Conservation (phyloP, 75 land plant genomes). For the Picea sitchensis region DNA sequence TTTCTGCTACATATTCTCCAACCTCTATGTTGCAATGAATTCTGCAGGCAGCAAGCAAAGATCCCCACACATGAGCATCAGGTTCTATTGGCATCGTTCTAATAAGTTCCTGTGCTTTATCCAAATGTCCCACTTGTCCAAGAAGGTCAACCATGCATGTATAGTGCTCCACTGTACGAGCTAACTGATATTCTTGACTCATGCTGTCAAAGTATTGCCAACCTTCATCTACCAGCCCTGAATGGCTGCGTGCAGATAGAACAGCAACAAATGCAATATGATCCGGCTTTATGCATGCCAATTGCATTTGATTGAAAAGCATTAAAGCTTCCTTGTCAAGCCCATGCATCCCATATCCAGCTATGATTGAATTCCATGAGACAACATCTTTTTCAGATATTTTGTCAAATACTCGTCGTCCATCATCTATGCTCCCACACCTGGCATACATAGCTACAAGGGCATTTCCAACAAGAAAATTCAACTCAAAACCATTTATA, state of each 20-base stretch:
- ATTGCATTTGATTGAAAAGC: constrained; percentile 12
- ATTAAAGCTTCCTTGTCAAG: constrained; percentile 8
- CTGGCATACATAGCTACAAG: constrained; percentile 11
- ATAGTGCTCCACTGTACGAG: constrained; percentile 11
- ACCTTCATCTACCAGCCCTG: constrained; percentile 37
- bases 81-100: constrained; percentile 6
- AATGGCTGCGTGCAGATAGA: constrained; percentile 24
- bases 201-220: constrained; percentile 40
- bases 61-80: neutral
- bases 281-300: constrained; percentile 1
- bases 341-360: constrained; percentile 20
- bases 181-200: constrained; percentile 11
- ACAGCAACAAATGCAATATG: constrained; percentile 10
- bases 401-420: constrained; percentile 6
- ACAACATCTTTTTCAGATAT: constrained; percentile 6
- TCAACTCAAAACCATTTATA: neutral
- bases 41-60: constrained; percentile 15
- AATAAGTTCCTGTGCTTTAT: constrained; percentile 1
- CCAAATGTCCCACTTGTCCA: constrained; percentile 12
- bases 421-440: constrained; percentile 4
- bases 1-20: constrained; percentile 9
- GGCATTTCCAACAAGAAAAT: constrained; percentile 5
- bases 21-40: constrained; percentile 7
- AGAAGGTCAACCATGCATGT: constrained; percentile 17
- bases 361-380: constrained; percentile 30